phyloP scores from a whole-genome alignment of 805 yeast genomes.

The Cyberlindnera maritima region DNA sequence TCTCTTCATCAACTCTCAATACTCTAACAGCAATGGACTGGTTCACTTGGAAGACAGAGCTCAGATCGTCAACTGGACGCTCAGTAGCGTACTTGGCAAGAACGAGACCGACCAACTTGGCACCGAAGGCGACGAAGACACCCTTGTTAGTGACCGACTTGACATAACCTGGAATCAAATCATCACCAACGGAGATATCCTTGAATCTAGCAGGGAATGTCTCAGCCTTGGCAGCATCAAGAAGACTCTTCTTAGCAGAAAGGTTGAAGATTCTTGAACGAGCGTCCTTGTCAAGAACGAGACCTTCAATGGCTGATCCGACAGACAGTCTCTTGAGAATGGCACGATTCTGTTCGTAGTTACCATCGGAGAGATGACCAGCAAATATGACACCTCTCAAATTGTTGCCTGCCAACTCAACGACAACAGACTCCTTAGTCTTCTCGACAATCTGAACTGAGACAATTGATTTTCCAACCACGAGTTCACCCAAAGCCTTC shows the following conservation, averaged over 20 bases:
- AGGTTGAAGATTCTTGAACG: constrained; percentile 59
- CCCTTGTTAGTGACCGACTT: constrained; percentile 79
- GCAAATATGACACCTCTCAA: constrained; percentile 69
- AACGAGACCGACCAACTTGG: constrained; percentile 78
- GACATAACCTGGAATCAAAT: constrained; percentile 66
- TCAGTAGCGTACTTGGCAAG: constrained; percentile 68
- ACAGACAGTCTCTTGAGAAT: constrained; percentile 56
- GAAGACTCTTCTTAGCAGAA: constrained; percentile 62
- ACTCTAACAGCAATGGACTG: constrained; percentile 75
- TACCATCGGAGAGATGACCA: constrained; percentile 77
- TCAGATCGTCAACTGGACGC: constrained; percentile 50
- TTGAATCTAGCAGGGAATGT: constrained; percentile 56
- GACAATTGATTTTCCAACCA: constrained; percentile 61
- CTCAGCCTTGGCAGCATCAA: constrained; percentile 55
- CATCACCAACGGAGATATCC: constrained; percentile 51
- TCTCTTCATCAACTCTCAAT: constrained; percentile 62
- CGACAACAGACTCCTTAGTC: constrained; percentile 66
- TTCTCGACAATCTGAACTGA: constrained; percentile 67
- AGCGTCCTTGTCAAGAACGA: constrained; percentile 65
- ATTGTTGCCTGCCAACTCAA: constrained; percentile 48
- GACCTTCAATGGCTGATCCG: constrained; percentile 58
- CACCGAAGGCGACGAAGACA: constrained; percentile 78
- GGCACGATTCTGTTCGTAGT: constrained; percentile 69
- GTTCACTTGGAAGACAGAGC: constrained; percentile 51
- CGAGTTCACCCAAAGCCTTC: constrained; percentile 43